phyloP scores from a whole-genome alignment of 208 protist genomes.

The Trypanosoma caninum region DNA sequence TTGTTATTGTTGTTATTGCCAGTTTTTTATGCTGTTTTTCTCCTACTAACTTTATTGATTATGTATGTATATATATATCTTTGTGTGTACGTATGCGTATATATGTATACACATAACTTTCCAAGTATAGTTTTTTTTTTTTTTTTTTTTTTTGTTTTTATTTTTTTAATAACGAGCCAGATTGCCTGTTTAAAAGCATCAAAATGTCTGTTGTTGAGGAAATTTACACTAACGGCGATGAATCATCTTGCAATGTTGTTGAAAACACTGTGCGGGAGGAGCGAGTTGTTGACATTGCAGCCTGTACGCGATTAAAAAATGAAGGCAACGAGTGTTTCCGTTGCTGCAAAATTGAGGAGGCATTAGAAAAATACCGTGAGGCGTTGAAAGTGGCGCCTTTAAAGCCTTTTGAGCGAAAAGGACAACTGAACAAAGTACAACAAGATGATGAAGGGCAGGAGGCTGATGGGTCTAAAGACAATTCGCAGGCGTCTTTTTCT shows the following conservation, averaged over 20 bases:
- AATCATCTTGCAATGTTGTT: neutral
- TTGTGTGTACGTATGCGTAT: no score
- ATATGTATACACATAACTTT: no score
- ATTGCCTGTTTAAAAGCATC: neutral
- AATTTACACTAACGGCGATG: conserved; percentile 7
- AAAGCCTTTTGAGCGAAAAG: conserved; percentile 44
- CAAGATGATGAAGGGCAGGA: conserved; percentile 9
- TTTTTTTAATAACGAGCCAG: neutral
- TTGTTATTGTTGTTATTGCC: neutral
- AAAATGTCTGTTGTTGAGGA: conserved; percentile 21
- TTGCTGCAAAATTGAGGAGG: conserved; percentile 45
- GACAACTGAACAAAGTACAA: neutral
- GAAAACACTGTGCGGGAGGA: neutral
- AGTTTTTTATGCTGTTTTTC: no score
- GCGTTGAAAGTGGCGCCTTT: conserved; percentile 54
- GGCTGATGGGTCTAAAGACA: no score
- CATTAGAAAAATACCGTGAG: conserved; percentile 66
- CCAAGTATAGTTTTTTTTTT: neutral
- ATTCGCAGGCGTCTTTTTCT: neutral
- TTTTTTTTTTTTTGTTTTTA: conserved; percentile 17
- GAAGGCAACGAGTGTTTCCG: conserved; percentile 67
- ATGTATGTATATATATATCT: no score
- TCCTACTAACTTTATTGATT: no score
- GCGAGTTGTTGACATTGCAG: conserved; percentile 39
- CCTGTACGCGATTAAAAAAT: conserved; percentile 58